Conservation (phyloP, 2,329 filamentous ascomycete species). For the Orbilia ellipsospora region DNA sequence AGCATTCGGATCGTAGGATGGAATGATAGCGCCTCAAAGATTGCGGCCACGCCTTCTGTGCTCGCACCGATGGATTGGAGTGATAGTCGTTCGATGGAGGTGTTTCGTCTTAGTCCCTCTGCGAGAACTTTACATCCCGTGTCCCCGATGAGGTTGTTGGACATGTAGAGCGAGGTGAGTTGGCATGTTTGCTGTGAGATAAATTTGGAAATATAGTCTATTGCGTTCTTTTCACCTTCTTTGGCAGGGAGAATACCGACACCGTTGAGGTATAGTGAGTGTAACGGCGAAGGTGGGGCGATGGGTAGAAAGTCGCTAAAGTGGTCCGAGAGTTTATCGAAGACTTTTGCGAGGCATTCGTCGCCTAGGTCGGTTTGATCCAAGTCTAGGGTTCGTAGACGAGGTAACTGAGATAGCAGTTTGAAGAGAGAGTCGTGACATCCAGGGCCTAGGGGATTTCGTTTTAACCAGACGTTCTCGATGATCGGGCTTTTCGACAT, state of each 20-base stretch:
- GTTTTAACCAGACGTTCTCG: conserved; percentile 69
- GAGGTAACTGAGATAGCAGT: conserved; percentile 64
- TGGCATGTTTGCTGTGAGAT: conserved; percentile 53
- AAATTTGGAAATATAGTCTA: conserved; percentile 46
- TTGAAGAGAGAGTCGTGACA: conserved; percentile 64
- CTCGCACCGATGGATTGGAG: conserved; percentile 62
- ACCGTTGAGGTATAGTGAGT: conserved; percentile 50
- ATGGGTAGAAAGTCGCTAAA: conserved; percentile 60
- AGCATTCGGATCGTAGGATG: conserved; percentile 61
- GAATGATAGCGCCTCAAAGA: conserved; percentile 60
- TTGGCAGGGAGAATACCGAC: conserved; percentile 47
- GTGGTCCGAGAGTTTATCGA: conserved; percentile 62
- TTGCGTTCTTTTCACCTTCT: conserved; percentile 38
- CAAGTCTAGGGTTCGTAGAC: conserved; percentile 67
- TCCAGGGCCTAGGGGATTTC: conserved; percentile 66
- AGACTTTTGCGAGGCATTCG: conserved; percentile 64
- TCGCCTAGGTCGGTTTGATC: conserved; percentile 68
- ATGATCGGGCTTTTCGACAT: conserved; percentile 64
- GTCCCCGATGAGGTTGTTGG: conserved; percentile 52
- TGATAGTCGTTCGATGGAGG: conserved; percentile 64
- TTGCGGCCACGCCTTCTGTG: conserved; percentile 62
- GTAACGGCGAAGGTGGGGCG: conserved; percentile 39
- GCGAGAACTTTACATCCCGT: conserved; percentile 40
- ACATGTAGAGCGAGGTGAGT: conserved; percentile 45
- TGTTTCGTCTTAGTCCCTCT: conserved; percentile 34